Evolutionary conservation across 1,139 yeast species (phyloP).

Genomic region (Geotrichum siamense): DNA sequence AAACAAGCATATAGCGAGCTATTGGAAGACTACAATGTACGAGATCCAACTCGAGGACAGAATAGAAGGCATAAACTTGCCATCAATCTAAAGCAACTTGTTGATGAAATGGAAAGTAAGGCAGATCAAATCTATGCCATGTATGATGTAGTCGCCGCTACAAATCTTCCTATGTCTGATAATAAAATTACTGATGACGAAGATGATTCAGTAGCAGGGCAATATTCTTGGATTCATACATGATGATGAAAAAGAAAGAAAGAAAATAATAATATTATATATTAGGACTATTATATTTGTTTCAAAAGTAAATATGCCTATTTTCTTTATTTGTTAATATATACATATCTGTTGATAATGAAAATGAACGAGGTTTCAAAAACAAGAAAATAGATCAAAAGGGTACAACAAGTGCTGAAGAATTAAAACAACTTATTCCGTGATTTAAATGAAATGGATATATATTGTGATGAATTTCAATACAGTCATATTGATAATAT

Average conservation of each 20-base stretch:
- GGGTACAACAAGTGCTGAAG: no score
- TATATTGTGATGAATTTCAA: no score
- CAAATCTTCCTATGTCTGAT: constrained; percentile 16
- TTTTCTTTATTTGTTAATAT: no score
- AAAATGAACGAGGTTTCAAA: no score
- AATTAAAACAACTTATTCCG: no score
- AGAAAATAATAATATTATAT: no score
- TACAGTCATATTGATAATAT: no score
- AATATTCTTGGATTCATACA: constrained; percentile 8
- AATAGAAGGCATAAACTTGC: constrained; percentile 27
- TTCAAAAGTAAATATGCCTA: no score
- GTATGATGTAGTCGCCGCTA: constrained; percentile 28
- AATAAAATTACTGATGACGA: neutral
- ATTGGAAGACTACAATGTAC: constrained; percentile 25
- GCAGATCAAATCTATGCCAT: constrained; percentile 33
- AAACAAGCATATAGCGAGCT: constrained; percentile 24
- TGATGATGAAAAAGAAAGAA: neutral
- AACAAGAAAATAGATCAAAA: no score
- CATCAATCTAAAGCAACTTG: constrained; percentile 21
- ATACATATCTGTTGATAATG: no score
- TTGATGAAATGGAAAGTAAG: constrained; percentile 30
- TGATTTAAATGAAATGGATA: no score
- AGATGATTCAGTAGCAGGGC: constrained; percentile 2
- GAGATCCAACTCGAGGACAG: constrained; percentile 28
- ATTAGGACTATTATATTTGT: no score